phyloP scores from a whole-genome alignment of 768 basidiomycete species.

The Suillus lakei region DNA sequence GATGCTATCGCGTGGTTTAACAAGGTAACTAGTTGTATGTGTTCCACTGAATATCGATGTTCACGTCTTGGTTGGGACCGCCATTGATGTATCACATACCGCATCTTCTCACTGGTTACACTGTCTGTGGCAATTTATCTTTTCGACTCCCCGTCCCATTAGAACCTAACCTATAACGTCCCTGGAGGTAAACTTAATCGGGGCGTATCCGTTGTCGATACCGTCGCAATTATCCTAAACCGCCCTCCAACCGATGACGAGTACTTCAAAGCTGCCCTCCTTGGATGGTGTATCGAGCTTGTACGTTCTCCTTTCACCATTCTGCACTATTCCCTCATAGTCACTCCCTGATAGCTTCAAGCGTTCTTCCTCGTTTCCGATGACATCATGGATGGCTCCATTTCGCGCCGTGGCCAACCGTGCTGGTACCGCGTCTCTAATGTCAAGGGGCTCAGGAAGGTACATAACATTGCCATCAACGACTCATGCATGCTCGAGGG shows the following conservation, averaged over 20 bases:
- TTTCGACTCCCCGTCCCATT: conserved; percentile 11
- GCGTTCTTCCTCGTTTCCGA: conserved; percentile 97
- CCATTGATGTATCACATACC: neutral
- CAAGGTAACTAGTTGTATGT: conserved; percentile 53
- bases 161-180: conserved; percentile 94
- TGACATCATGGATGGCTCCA: conserved; percentile 97
- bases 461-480: conserved; percentile 83
- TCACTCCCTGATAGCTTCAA: conserved; percentile 68
- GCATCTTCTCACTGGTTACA: neutral
- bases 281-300: conserved; percentile 96
- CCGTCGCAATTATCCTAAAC: conserved; percentile 85
- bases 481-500: conserved; percentile 96
- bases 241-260: conserved; percentile 74
- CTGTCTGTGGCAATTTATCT: neutral
- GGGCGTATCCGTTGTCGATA: conserved; percentile 93
- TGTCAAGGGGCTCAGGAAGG: conserved; percentile 37
- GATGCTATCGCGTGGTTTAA: conserved; percentile 88
- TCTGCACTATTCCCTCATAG: neutral
- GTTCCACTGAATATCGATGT: neutral
- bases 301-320: conserved; percentile 50
- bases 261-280: conserved; percentile 84
- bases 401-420: conserved; percentile 92
- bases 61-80: neutral
- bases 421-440: conserved; percentile 85
- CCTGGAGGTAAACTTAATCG: conserved; percentile 96